Conservation (phyloP, 345 rosid genomes). For the Ceriops tagal region DNA sequence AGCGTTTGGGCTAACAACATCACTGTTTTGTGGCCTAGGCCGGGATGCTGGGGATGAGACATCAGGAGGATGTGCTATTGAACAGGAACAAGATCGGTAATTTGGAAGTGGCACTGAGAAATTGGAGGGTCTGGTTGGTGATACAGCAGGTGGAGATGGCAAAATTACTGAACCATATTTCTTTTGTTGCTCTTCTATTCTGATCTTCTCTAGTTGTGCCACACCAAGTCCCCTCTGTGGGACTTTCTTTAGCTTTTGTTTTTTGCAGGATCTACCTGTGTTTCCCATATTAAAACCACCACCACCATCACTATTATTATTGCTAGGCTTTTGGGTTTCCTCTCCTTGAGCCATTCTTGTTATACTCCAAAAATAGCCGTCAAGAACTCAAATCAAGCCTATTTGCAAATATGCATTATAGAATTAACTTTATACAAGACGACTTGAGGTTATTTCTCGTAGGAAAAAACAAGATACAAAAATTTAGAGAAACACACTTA, state of each 20-base stretch:
- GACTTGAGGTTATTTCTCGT: not conserved
- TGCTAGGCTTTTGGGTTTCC: conserved; percentile 33
- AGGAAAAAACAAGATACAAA: not conserved
- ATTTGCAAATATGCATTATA: not conserved
- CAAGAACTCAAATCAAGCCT: not conserved
- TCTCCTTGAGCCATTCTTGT: conserved; percentile 43
- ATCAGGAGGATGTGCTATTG: conserved; percentile 23
- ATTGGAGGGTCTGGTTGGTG: conserved; percentile 17
- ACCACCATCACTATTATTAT: conserved; percentile 23
- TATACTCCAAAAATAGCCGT: conserved; percentile 19
- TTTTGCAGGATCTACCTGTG: conserved; percentile 33
- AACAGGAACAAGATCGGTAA: conserved; percentile 17
- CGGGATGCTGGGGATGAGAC: conserved; percentile 23
- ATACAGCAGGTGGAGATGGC: conserved; percentile 14
- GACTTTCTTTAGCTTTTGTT: conserved; percentile 44
- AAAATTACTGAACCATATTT: conserved; percentile 28
- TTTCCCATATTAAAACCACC: conserved; percentile 17
- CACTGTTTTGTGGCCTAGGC: conserved; percentile 24
- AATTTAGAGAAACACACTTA: not conserved
- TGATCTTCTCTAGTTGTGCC: conserved; percentile 62
- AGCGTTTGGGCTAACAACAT: conserved; percentile 6
- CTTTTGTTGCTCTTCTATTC: conserved; percentile 50
- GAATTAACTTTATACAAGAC: not conserved
- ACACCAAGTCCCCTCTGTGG: conserved; percentile 76
- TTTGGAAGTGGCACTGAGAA: conserved; percentile 22